Conservation (phyloP, 306 rosid genomes). For the Hippophae rhamnoides region DNA sequence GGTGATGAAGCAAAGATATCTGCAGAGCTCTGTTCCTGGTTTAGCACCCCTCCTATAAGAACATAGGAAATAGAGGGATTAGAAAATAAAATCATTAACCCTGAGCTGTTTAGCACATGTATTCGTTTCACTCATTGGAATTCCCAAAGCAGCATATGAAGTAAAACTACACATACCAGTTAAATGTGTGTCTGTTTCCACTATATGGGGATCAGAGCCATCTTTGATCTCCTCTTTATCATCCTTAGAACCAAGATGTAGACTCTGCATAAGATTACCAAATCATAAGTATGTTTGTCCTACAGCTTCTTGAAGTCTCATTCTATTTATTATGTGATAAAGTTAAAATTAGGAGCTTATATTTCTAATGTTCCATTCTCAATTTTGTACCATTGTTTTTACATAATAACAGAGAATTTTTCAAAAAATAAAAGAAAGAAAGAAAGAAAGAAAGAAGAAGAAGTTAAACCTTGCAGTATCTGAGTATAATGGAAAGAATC, state of each 20-base stretch:
- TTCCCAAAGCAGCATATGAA: neutral
- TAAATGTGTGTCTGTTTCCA: conserved; percentile 20
- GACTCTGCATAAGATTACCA: conserved; percentile 25
- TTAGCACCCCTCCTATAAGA: conserved; percentile 24
- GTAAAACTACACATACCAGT: conserved; percentile 24
- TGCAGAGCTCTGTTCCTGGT: conserved; percentile 16
- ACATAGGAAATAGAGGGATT: conserved; percentile 6
- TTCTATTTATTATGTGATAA: too few species aligned
- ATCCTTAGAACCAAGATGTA: conserved; percentile 16
- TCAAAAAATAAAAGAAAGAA: neutral
- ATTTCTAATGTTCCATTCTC: conserved; percentile 4
- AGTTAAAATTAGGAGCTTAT: neutral
- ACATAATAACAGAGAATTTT: neutral
- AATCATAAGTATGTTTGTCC: neutral
- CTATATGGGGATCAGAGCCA: conserved; percentile 20
- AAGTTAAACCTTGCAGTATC: too few species aligned
- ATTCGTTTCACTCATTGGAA: neutral
- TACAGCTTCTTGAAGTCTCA: neutral
- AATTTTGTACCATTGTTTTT: conserved; percentile 13
- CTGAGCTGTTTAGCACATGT: neutral
- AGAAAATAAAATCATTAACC: neutral
- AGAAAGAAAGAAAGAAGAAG: too few species aligned
- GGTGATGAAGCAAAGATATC: conserved; percentile 11
- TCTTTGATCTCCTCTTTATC: conserved; percentile 17
- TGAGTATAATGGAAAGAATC: neutral